These are phyloP conservation scores for Ascosphaera pollenicola DNA, from an alignment of 2,329 filamentous ascomycete species.

Conservation along the genomic window DNA sequence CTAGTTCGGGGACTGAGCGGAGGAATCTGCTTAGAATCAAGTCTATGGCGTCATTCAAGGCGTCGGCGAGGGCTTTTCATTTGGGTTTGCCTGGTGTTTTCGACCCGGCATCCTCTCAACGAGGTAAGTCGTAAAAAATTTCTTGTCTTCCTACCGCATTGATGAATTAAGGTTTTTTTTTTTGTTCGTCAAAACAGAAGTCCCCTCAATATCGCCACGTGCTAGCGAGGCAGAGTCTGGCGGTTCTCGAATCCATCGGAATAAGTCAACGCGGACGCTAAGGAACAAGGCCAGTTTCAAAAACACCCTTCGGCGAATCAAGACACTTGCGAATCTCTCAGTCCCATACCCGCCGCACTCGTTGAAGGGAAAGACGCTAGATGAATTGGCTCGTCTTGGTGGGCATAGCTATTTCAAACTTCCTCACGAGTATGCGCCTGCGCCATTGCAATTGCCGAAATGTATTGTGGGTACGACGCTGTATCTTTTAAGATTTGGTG, in stretches of 20 bases:
- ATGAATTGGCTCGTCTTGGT: slow-evolving; percentile 21
- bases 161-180: too few relatives aligned
- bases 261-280: slow-evolving; percentile 13
- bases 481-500: slow-evolving; percentile 17
- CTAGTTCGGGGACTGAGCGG: slow-evolving; percentile 7
- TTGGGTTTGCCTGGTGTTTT: neutral
- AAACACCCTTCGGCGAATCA: slow-evolving; percentile 16
- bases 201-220: too few relatives aligned
- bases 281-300: slow-evolving; percentile 5
- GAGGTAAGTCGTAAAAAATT: too few relatives aligned
- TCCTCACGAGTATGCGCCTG: slow-evolving; percentile 17
- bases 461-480: slow-evolving; percentile 20
- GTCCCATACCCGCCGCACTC: slow-evolving; percentile 12
- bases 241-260: too few relatives aligned
- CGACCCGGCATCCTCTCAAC: too few relatives aligned
- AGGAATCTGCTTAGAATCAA: slow-evolving; percentile 5
- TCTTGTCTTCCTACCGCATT: too few relatives aligned
- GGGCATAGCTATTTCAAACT: slow-evolving; percentile 19
- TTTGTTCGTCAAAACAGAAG: too few relatives aligned
- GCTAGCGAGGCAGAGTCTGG: too few relatives aligned
- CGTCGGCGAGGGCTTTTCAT: slow-evolving; percentile 3
- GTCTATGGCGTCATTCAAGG: slow-evolving; percentile 11
- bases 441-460: slow-evolving; percentile 18
- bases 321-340: slow-evolving; percentile 15
- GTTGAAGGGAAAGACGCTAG: slow-evolving; percentile 16